phyloP scores from a whole-genome alignment of 768 basidiomycete genomes.

The Agaricus blazei region DNA sequence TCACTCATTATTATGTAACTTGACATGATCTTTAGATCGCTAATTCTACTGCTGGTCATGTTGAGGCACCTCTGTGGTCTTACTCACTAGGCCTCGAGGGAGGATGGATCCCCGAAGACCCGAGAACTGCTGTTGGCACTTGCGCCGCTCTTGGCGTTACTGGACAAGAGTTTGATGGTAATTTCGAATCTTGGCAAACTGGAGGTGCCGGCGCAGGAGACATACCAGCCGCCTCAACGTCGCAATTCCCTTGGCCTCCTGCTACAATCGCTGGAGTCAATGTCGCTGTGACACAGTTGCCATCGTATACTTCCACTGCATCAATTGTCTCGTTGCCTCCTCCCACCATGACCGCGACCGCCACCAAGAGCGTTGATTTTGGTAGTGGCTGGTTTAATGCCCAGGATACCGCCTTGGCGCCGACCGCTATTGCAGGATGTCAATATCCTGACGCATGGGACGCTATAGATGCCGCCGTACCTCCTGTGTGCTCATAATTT shows the following conservation, averaged over 20 bases:
- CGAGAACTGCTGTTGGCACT: constrained; percentile 44
- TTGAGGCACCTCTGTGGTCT: constrained; percentile 45
- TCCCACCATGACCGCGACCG: constrained; percentile 30
- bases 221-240: constrained; percentile 37
- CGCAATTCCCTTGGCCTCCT: constrained; percentile 58
- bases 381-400: constrained; percentile 55
- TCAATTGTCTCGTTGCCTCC: constrained; percentile 51
- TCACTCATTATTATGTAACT: neutral
- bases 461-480: constrained; percentile 28
- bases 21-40: constrained; percentile 24
- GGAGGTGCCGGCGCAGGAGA: constrained; percentile 57
- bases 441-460: constrained; percentile 47
- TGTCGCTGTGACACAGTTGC: constrained; percentile 40
- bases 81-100: constrained; percentile 37
- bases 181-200: constrained; percentile 60
- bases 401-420: constrained; percentile 40
- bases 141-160: constrained; percentile 53
- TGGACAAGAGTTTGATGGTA: constrained; percentile 32
- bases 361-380: constrained; percentile 34
- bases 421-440: constrained; percentile 49
- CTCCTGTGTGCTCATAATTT: constrained; percentile 18
- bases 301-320: constrained; percentile 67
- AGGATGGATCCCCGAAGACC: constrained; percentile 50
- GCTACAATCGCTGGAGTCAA: constrained; percentile 34
- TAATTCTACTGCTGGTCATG: constrained; percentile 28